phyloP scores from a whole-genome alignment of 108 stramenopile genomes.

The Bacterosira constricta region DNA sequence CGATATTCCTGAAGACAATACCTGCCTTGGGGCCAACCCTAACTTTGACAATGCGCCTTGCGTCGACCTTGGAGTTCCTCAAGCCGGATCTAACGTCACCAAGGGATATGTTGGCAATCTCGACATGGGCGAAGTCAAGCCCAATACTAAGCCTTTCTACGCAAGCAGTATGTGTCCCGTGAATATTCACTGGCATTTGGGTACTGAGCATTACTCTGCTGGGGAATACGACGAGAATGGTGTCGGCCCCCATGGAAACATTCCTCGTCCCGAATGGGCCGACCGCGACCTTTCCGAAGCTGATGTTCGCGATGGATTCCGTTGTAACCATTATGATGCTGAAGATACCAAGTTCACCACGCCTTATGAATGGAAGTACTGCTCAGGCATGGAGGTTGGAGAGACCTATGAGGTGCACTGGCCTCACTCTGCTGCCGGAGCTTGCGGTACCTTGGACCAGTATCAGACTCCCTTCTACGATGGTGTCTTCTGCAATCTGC shows the following conservation, averaged over 20 bases:
- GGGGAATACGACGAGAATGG: conserved; percentile 71
- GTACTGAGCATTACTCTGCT: conserved; percentile 67
- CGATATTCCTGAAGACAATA: conserved; percentile 6
- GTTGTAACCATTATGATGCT: conserved; percentile 36
- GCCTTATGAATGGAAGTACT: conserved; percentile 47
- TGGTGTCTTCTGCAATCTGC: conserved; percentile 54
- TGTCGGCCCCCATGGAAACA: conserved; percentile 34
- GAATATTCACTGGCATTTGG: conserved; percentile 81
- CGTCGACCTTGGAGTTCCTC: conserved; percentile 29
- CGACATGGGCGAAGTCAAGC: conserved; percentile 29
- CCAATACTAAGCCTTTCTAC: conserved; percentile 52
- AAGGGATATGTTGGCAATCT: conserved; percentile 42
- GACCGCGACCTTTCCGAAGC: conserved; percentile 15
- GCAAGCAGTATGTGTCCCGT: conserved; percentile 58
- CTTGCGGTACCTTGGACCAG: conserved; percentile 49
- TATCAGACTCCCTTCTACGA: conserved; percentile 58
- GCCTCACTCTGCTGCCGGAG: conserved; percentile 53
- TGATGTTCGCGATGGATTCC: conserved; percentile 39
- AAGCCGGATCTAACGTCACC: conserved; percentile 61
- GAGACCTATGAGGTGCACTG: conserved; percentile 60
- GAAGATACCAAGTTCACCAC: conserved; percentile 33
- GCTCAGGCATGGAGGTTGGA: conserved; percentile 48
- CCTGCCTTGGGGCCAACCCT: conserved; percentile 18
- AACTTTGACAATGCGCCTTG: conserved; percentile 24
- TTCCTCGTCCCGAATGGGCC: conserved; percentile 26